Evolutionary conservation across 208 protist species (phyloP).

Genomic region (Leishmania lainsoni): DNA sequence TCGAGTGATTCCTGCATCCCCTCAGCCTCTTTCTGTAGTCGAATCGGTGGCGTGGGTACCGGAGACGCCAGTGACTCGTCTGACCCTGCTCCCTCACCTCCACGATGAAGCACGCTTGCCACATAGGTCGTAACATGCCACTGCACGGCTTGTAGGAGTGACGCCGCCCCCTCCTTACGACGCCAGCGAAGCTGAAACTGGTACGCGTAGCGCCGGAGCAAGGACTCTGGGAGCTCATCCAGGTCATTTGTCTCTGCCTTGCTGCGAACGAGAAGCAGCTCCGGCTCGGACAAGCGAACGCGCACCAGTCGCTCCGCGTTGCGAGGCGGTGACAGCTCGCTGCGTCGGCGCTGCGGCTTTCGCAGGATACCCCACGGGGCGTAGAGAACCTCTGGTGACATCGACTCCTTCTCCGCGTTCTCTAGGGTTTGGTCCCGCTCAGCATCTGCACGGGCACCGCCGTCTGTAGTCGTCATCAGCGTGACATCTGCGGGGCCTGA

Average conservation of each 20-base stretch:
- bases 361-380: constrained; percentile 89
- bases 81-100: constrained; percentile 4
- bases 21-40: constrained; percentile 71
- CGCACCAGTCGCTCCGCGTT: constrained; percentile 66
- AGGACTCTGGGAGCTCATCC: constrained; percentile 80
- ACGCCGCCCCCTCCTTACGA: constrained; percentile 54
- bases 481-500: not conserved
- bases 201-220: constrained; percentile 88
- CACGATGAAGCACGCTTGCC: constrained; percentile 23
- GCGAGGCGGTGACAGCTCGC: constrained; percentile 13
- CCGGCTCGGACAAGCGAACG: constrained; percentile 58
- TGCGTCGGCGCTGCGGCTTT: constrained; percentile 50
- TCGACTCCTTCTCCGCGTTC: constrained; percentile 41
- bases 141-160: constrained; percentile 76
- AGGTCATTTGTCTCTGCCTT: constrained; percentile 67
- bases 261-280: constrained; percentile 65
- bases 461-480: not conserved
- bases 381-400: constrained; percentile 67
- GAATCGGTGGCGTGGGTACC: constrained; percentile 68
- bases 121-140: constrained; percentile 86
- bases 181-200: constrained; percentile 85
- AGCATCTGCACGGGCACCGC: not conserved
- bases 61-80: constrained; percentile 12
- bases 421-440: constrained; percentile 51
- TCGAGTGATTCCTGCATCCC: constrained; percentile 83